phyloP scores from a whole-genome alignment of 768 basidiomycete genomes.

The Kondoa subrosea region DNA sequence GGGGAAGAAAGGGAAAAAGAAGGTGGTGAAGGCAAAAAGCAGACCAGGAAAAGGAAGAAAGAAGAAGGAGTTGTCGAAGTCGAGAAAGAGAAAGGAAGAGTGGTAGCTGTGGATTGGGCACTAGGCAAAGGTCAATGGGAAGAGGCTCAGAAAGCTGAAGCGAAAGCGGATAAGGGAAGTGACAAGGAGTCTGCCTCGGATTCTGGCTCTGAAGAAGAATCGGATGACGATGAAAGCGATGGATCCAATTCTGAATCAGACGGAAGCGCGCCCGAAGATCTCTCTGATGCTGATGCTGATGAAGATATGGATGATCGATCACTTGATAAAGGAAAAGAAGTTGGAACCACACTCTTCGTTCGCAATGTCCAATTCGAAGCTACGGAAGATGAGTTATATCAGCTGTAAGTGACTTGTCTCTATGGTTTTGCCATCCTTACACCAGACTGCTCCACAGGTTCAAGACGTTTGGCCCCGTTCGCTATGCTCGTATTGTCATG shows the following conservation, averaged over 20 bases:
- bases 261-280: constrained; percentile 30
- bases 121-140: constrained; percentile 85
- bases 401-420: constrained; percentile 43
- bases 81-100: constrained; percentile 39
- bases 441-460: constrained; percentile 49
- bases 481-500: constrained; percentile 79
- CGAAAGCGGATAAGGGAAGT: constrained; percentile 30
- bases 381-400: constrained; percentile 78
- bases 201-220: constrained; percentile 20
- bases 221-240: constrained; percentile 25
- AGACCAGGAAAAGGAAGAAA: constrained; percentile 39
- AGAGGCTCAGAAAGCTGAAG: constrained; percentile 43
- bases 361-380: constrained; percentile 83
- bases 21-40: constrained; percentile 31
- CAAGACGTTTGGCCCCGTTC: constrained; percentile 73
- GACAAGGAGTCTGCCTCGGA: constrained; percentile 18
- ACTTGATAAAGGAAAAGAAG: constrained; percentile 21
- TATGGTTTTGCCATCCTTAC: neutral
- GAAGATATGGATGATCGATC: constrained; percentile 33
- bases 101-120: constrained; percentile 91
- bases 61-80: constrained; percentile 35
- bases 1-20: constrained; percentile 25
- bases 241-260: constrained; percentile 28
- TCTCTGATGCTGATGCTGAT: constrained; percentile 32
- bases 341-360: constrained; percentile 81